Evolutionary conservation across 129 eudicot species (phyloP).

Genomic region (Pulicaria dysenterica): DNA sequence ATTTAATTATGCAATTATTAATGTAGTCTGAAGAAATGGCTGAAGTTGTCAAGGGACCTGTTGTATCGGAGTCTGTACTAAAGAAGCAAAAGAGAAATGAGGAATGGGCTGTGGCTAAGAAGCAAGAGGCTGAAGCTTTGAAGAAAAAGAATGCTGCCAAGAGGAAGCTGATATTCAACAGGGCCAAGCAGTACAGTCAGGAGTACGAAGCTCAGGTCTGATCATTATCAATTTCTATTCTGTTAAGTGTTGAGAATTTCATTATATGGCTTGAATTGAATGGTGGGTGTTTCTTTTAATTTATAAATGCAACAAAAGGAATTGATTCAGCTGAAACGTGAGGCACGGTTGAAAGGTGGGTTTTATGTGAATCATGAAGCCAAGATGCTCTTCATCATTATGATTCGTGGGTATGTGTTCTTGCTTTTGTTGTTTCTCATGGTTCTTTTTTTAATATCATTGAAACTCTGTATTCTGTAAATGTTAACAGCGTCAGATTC

Average conservation of each 20-base stretch:
- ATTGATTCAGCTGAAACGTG: conserved; percentile 71
- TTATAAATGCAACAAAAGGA: conserved; percentile 52
- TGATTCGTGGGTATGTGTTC: conserved; percentile 67
- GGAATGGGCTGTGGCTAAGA: conserved; percentile 76
- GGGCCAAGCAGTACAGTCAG: conserved; percentile 57
- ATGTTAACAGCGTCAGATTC: not conserved
- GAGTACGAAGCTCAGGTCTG: conserved; percentile 71
- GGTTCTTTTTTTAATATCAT: not conserved
- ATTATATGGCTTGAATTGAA: not conserved
- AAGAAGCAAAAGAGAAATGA: conserved; percentile 83
- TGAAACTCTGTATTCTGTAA: not conserved
- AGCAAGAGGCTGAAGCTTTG: conserved; percentile 43
- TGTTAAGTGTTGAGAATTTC: not conserved
- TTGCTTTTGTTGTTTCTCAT: not conserved
- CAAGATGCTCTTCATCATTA: conserved; percentile 69
- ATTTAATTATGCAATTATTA: not conserved
- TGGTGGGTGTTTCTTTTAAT: not conserved
- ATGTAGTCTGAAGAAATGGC: conserved; percentile 51
- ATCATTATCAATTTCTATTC: not conserved
- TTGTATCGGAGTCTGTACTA: conserved; percentile 58
- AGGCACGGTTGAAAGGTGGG: conserved; percentile 90
- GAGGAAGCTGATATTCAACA: conserved; percentile 63
- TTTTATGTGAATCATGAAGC: conserved; percentile 88
- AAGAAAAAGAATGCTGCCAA: conserved; percentile 67
- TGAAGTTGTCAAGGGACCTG: conserved; percentile 50